phyloP scores from a whole-genome alignment of 106 monocot genomes.

The Vanilla planifolia region DNA sequence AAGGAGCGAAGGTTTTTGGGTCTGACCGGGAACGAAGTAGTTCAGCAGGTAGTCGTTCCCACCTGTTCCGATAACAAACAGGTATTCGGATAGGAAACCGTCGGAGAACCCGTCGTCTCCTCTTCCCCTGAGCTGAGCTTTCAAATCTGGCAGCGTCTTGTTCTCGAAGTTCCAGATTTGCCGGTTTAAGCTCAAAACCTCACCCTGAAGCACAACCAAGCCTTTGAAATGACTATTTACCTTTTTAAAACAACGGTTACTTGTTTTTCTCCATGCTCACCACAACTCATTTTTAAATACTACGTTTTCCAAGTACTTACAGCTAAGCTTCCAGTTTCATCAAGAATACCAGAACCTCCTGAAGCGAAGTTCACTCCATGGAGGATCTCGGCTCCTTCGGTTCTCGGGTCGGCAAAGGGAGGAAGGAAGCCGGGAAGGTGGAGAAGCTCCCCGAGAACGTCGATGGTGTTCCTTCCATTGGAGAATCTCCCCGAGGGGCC shows the following conservation, averaged over 20 bases:
- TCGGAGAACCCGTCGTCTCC: not conserved
- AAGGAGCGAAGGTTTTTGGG: not conserved
- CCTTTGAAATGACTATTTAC: no score
- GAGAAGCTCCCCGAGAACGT: conserved; percentile 51
- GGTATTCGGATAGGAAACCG: conserved; percentile 22
- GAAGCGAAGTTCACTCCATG: conserved; percentile 67
- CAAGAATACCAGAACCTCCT: conserved; percentile 59
- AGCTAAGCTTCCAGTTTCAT: conserved; percentile 24
- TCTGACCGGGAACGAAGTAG: conserved; percentile 18
- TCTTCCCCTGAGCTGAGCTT: conserved; percentile 1
- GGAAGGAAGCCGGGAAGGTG: conserved; percentile 31
- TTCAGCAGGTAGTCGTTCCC: conserved; percentile 66
- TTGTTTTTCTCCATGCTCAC: no score
- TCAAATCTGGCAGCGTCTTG: conserved; percentile 37
- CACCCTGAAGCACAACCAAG: conserved; percentile 43
- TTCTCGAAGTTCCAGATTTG: conserved; percentile 48
- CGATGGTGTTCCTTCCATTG: conserved; percentile 47
- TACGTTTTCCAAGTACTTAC: conserved; percentile 18
- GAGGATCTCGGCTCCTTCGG: conserved; percentile 17
- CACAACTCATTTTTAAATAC: no score
- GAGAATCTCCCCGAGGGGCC: conserved; percentile 64
- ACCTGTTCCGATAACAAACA: conserved; percentile 55
- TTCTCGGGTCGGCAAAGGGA: conserved; percentile 39
- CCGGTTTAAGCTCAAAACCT: conserved; percentile 39
- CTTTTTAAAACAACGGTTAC: no score